These are phyloP conservation scores for Fusarium fujikuroi DNA, from an alignment of 2,329 filamentous ascomycete species.

Conservation along the genomic window DNA sequence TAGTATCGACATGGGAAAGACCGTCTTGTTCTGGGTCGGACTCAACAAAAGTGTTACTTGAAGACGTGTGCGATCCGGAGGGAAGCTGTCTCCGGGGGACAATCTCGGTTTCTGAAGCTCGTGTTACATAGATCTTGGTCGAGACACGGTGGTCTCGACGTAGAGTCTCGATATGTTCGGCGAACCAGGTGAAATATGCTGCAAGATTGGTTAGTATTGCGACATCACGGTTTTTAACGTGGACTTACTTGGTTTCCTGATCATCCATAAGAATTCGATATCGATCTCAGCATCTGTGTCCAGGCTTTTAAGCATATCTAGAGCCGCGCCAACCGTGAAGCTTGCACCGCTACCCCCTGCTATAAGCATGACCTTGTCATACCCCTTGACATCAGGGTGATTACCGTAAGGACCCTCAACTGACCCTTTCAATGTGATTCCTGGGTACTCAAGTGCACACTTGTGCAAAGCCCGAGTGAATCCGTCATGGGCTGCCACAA, in stretches of 20 bases:
- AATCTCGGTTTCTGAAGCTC: slow-evolving; percentile 23
- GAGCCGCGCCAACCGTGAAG: slow-evolving; percentile 59
- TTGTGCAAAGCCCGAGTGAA: slow-evolving; percentile 67
- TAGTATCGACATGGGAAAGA: neutral
- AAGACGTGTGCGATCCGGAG: slow-evolving; percentile 22
- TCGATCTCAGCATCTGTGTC: slow-evolving; percentile 34
- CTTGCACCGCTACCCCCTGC: slow-evolving; percentile 71
- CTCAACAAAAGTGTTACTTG: neutral
- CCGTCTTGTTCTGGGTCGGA: slow-evolving; percentile 24
- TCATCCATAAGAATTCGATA: slow-evolving; percentile 55
- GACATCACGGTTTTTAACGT: fast-evolving
- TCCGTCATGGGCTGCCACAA: slow-evolving; percentile 67
- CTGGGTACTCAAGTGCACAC: slow-evolving; percentile 61
- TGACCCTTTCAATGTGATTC: slow-evolving; percentile 59
- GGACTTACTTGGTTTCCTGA: slow-evolving; percentile 51
- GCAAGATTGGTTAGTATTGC: neutral
- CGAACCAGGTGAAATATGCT: slow-evolving; percentile 54
- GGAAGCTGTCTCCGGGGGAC: slow-evolving; percentile 9
- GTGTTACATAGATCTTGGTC: slow-evolving; percentile 52
- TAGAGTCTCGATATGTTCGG: slow-evolving; percentile 49
- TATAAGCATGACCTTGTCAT: slow-evolving; percentile 67
- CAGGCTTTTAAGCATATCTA: slow-evolving; percentile 49
- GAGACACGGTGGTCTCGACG: slow-evolving; percentile 45
- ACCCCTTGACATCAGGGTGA: slow-evolving; percentile 61
- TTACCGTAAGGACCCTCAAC: slow-evolving; percentile 70